phyloP scores from a whole-genome alignment of 2,329 filamentous ascomycete genomes.

The Fusarium drepaniforme region DNA sequence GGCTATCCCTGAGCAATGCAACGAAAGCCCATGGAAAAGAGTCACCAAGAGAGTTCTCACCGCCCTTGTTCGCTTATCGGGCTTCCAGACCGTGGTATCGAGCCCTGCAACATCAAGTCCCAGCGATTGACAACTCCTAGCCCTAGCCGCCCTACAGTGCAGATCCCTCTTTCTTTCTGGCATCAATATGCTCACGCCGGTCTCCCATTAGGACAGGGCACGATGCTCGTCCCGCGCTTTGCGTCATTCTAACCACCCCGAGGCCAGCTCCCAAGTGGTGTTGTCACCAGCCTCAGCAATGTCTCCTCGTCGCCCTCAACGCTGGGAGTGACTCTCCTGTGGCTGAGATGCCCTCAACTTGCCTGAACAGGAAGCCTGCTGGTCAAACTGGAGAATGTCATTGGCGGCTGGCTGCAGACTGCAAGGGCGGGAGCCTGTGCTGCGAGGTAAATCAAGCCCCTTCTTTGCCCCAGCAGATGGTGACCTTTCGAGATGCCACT shows the following conservation, averaged over 20 bases:
- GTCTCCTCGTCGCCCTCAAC: background rate
- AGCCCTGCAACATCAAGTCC: slow-evolving; percentile 13
- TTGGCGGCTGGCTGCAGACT: slow-evolving; percentile 35
- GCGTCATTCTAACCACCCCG: slow-evolving; percentile 24
- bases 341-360: slow-evolving; percentile 34
- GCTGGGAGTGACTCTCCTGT: slow-evolving; percentile 17
- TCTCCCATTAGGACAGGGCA: background rate
- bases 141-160: slow-evolving; percentile 16
- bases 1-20: background rate
- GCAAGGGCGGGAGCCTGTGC: slow-evolving; percentile 15
- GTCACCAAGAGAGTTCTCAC: background rate
- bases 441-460: slow-evolving; percentile 14
- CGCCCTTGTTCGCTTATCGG: slow-evolving; percentile 15
- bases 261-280: slow-evolving; percentile 18
- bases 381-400: slow-evolving; percentile 22
- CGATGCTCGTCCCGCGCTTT: slow-evolving; percentile 2
- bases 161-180: slow-evolving; percentile 27
- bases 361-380: slow-evolving; percentile 42
- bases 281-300: slow-evolving; percentile 22
- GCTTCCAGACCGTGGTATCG: slow-evolving; percentile 1
- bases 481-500: background rate
- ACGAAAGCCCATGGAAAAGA: background rate
- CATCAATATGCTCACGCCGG: slow-evolving; percentile 30
- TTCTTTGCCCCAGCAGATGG: background rate
- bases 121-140: slow-evolving; percentile 23